Base-by-base conservation (phyloP, 208 protist species). In the Naegleria fowleri region DNA sequence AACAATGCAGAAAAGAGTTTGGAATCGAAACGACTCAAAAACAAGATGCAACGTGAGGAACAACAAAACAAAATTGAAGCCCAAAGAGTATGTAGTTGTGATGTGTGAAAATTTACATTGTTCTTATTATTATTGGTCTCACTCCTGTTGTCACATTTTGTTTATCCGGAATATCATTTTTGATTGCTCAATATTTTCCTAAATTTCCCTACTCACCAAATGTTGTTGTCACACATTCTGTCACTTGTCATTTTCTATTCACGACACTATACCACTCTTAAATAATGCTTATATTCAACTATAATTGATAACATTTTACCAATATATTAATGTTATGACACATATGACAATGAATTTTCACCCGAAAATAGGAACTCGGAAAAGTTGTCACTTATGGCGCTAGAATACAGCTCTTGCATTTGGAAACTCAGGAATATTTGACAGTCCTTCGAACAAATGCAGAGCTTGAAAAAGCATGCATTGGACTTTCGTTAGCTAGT, bases 391-490 rank as follows among this genome's bases (percentile, higher is more conserved):
- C 9, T 15, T 86, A 86, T 51, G 83, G 83, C 15, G 39, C 36
- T 51, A 33, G n/a, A 33, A 86, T 86, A 51, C 83, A 51, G n/a
- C 19, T 86, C 0, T 86, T 51, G 4, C 83, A 86, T 33, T 48
- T 86, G 40, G 5, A 51, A 43, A 33, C 39, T 29, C 22, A 86
- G 22, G 16, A 51, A 86, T 86, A 51, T 51, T 86, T 86, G n/a
- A 25, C 7, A 33, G 40, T 86, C 33, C 22, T 19, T 25, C 36
- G 39, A 51, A 36, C 9, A 25, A 40, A 33, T 86, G 83, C 39
- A 29, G 83, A 86, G 48, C 4, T 86, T 15, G n/a, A 86, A 86
- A 86, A 86, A n/a, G 83, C 22, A 33, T 86, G 39, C n/a, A 33
- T 86, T 9, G 33, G 16, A 86, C 13, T 86, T n/a, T 51, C 39